A percentile compares a stretch with the other conserved stretches of the same genome.
Conservation (phyloP, 2,329 filamentous ascomycete species). For the Epichloe sibirici region DNA sequence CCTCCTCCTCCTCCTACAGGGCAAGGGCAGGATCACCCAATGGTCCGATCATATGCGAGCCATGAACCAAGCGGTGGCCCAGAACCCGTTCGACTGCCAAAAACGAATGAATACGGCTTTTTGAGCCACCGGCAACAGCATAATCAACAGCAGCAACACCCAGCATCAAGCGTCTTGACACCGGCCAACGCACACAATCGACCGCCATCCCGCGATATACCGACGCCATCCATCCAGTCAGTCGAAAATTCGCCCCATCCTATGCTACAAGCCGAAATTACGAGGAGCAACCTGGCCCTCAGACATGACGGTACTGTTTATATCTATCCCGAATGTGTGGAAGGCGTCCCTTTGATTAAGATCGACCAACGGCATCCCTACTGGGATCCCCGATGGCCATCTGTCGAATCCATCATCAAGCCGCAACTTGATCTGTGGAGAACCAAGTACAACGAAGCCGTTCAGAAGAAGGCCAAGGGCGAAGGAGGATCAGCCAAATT, state of each 20-base stretch:
- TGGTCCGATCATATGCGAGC: not conserved
- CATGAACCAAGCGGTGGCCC: constrained; percentile 1
- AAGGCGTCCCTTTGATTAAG: constrained; percentile 39
- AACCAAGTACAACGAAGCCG: constrained; percentile 30
- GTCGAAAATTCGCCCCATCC: constrained; percentile 16
- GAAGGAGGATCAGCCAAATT: constrained; percentile 32
- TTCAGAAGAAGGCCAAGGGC: constrained; percentile 19
- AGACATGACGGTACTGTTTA: constrained; percentile 37
- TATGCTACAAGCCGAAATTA: constrained; percentile 26
- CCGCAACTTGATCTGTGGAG: constrained; percentile 34
- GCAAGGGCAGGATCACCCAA: not conserved
- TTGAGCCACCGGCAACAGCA: not conserved
- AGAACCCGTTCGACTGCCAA: constrained; percentile 16
- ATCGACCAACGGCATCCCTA: constrained; percentile 39
- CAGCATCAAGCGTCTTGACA: constrained; percentile 16
- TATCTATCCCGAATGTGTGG: constrained; percentile 38
- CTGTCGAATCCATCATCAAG: constrained; percentile 30
- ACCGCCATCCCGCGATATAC: constrained; percentile 16
- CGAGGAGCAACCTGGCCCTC: constrained; percentile 30
- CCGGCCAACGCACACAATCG: constrained; percentile 19
- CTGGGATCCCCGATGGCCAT: constrained; percentile 42
- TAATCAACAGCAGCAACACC: not conserved
- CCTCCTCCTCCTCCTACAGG: not conserved
- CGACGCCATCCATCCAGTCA: constrained; percentile 17
- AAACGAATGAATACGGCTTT: constrained; percentile 14